Evolutionary conservation across 441 rosid species (phyloP).

Genomic region (Syzygium syzygioides): DNA sequence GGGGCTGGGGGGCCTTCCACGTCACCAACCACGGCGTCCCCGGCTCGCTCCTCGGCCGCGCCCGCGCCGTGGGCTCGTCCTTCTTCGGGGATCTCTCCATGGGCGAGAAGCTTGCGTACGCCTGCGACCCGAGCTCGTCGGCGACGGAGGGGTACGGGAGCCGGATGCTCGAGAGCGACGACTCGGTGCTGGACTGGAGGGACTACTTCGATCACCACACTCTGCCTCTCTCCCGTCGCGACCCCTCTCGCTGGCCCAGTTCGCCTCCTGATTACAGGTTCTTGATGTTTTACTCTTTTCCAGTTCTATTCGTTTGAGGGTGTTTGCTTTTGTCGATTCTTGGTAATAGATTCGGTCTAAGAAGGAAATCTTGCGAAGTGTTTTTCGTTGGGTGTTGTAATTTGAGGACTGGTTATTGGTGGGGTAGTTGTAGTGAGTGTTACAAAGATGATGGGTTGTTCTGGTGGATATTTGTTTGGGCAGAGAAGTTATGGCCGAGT

Average conservation of each 20-base stretch:
- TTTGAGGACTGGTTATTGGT: background rate
- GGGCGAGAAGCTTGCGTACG: slow-evolving; percentile 61
- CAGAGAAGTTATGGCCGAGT: slow-evolving; percentile 50
- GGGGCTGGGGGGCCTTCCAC: slow-evolving; percentile 86
- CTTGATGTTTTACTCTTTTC: background rate
- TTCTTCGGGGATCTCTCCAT: slow-evolving; percentile 58
- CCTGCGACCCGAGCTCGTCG: slow-evolving; percentile 54
- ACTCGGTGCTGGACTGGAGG: slow-evolving; percentile 76
- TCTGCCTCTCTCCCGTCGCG: slow-evolving; percentile 66
- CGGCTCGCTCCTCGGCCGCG: slow-evolving; percentile 35
- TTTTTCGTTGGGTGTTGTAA: background rate
- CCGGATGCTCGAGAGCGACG: slow-evolving; percentile 48
- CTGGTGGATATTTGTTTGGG: background rate
- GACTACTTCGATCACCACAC: slow-evolving; percentile 96
- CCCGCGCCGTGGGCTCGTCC: slow-evolving; percentile 31
- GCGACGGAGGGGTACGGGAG: slow-evolving; percentile 89
- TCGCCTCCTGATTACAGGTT: slow-evolving; percentile 65
- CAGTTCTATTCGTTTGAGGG: background rate
- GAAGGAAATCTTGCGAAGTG: background rate
- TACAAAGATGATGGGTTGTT: background rate
- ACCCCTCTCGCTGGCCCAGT: slow-evolving; percentile 67
- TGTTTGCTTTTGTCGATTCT: background rate
- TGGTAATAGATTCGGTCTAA: background rate
- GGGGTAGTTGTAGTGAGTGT: background rate
- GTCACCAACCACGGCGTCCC: slow-evolving; percentile 76